Evolutionary conservation across 192 early-diverging fungal species (phyloP), one percentile per base, ranked within the genome.

Genomic region (Oehlia diaphana): DNA sequence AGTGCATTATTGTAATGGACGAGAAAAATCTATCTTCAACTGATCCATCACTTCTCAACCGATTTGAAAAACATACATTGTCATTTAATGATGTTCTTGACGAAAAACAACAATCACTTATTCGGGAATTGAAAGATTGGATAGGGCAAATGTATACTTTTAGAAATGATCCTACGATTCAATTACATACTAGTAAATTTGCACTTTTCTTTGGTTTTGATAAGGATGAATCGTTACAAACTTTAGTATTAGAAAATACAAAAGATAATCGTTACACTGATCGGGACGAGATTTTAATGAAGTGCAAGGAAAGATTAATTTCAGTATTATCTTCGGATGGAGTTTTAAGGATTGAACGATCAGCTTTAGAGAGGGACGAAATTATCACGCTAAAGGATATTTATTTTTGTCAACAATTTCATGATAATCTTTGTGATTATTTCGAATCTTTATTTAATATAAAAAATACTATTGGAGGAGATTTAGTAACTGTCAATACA

Each of bases 131-230:
- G 23, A 23, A 42, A 76, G 33, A 21, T 23, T 75, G 78, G 78
- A 35, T 61, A 13, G 9, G 12, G 21, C 49, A 13, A 53, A 79
- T 79, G 33, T 53, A 42, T 26, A 79, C 39, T 19, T 39, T 31
- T 73, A 50, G 9, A 39, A 62, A 9, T 23, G 6, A 37, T 19
- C 12, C 28, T 12, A 14, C 9, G 14, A 47, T 28, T 10, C 16
- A 21, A 37, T 26, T n/a, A 13, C 5, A 9, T 9, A 31, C 31
- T 31, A 28, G 13, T 21, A 31, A 50, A 19, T 79, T 79, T 61
- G 39, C 72, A 12, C 21, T 79, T 21, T 79, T 79, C 50, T 44
- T 79, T 42, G 79, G 71, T 7, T 79, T 62, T 50, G 72, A 79
- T 66, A 10, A 12, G 13, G 58, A 79, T 31, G 69, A 63, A 79